Evolutionary conservation across 495 filamentous ascomycete species (phyloP).

Genomic region (Xeromyces bisporus): DNA sequence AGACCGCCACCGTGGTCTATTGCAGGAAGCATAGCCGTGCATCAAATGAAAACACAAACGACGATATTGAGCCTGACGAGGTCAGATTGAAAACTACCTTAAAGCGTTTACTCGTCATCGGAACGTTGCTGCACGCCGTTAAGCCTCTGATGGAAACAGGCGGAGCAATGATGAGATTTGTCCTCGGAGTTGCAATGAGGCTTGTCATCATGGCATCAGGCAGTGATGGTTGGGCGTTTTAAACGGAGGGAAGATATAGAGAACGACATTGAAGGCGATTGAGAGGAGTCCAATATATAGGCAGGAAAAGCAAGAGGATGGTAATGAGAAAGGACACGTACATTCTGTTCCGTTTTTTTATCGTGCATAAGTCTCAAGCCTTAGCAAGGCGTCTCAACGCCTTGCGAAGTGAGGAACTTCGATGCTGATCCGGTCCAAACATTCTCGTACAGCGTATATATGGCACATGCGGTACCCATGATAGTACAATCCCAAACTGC

Average conservation of each 20-base stretch:
- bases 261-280: too few relatives aligned
- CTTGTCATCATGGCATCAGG: conserved; percentile 17
- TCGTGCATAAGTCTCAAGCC: background rate
- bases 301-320: background rate
- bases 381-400: background rate
- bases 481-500: too few relatives aligned
- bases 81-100: conserved; percentile 28
- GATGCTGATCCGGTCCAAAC: background rate
- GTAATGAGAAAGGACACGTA: background rate
- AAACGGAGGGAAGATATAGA: conserved; percentile 1
- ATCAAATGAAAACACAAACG: background rate
- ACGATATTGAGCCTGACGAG: background rate
- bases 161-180: conserved; percentile 13
- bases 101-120: conserved; percentile 19
- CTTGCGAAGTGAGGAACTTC: too few relatives aligned
- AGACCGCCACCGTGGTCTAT: too few relatives aligned
- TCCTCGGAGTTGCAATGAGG: conserved; percentile 16
- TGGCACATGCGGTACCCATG: background rate
- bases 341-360: background rate
- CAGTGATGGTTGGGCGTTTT: background rate
- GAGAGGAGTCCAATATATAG: too few relatives aligned
- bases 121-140: conserved; percentile 21
- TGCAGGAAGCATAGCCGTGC: background rate
- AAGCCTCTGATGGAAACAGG: conserved; percentile 12
- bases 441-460: background rate